Conservation (phyloP, 169 alveolate genomes). For the Babesia sp. region DNA sequence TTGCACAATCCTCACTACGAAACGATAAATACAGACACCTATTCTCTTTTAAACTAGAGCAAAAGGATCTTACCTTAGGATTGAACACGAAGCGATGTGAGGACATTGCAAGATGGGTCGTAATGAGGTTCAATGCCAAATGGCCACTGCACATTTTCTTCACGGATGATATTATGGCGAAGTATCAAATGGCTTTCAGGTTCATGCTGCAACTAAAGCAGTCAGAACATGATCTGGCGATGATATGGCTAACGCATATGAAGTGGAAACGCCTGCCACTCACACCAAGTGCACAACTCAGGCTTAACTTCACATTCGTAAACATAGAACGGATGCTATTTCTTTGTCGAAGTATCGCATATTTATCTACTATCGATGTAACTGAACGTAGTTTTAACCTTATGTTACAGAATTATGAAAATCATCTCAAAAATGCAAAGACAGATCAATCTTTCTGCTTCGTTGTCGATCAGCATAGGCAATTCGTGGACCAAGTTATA, state of each 20-base stretch:
- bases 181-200: constrained; percentile 60
- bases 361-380: constrained; percentile 65
- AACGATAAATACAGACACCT: background rate
- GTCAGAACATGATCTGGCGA: constrained; percentile 61
- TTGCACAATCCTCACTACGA: constrained; percentile 24
- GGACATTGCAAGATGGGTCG: constrained; percentile 46
- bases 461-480: constrained; percentile 54
- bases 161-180: constrained; percentile 61
- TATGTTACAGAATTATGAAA: constrained; percentile 37
- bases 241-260: constrained; percentile 70
- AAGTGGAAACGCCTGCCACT: constrained; percentile 66
- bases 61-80: background rate
- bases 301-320: constrained; percentile 68
- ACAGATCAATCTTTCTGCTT: constrained; percentile 50
- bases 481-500: constrained; percentile 57
- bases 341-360: constrained; percentile 56
- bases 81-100: constrained; percentile 27
- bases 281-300: constrained; percentile 59
- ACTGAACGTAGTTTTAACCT: constrained; percentile 49
- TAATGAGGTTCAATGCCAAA: constrained; percentile 39
- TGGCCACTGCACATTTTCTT: constrained; percentile 66
- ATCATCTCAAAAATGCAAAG: constrained; percentile 25
- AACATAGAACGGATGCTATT: constrained; percentile 69
- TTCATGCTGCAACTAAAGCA: constrained; percentile 69
- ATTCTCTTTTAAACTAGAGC: background rate